These are phyloP conservation scores for Monosporascus ibericus DNA, from an alignment of 2,329 filamentous ascomycete species.

Conservation along the genomic window DNA sequence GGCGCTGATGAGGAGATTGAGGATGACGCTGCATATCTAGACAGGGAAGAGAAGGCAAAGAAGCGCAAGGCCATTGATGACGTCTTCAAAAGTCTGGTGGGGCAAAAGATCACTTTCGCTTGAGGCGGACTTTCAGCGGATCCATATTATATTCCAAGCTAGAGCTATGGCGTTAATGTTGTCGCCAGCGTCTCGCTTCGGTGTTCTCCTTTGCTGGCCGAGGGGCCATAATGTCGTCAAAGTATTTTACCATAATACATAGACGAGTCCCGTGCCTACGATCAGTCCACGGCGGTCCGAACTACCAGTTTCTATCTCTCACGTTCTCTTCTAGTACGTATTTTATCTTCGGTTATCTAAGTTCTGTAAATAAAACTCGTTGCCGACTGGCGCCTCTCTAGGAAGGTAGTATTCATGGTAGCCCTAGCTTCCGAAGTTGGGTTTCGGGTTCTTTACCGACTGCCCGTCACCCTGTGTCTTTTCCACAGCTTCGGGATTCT, in stretches of 20 bases:
- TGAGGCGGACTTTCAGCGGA: not conserved
- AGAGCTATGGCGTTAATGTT: not conserved
- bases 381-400: too few relatives aligned
- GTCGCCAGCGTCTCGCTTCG: too few relatives aligned
- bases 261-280: too few relatives aligned
- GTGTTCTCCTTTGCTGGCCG: not conserved
- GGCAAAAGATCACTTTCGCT: slow-evolving; percentile 60
- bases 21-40: slow-evolving; percentile 30
- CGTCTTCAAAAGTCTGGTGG: slow-evolving; percentile 72
- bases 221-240: not conserved
- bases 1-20: slow-evolving; percentile 45
- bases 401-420: too few relatives aligned
- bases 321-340: too few relatives aligned
- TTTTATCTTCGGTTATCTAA: too few relatives aligned
- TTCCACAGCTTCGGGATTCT: not conserved
- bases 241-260: too few relatives aligned
- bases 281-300: too few relatives aligned
- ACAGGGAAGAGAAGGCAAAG: slow-evolving; percentile 47
- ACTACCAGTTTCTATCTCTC: too few relatives aligned
- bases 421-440: too few relatives aligned
- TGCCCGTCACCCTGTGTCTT: not conserved
- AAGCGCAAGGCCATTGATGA: slow-evolving; percentile 77
- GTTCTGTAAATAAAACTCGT: too few relatives aligned
- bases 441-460: not conserved
- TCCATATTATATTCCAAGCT: not conserved